Percentiles rank a stretch among this genome's conserved stretches.
Evolutionary conservation across 2,329 filamentous ascomycete species (phyloP).

Genomic region (Lojkania enalia): DNA sequence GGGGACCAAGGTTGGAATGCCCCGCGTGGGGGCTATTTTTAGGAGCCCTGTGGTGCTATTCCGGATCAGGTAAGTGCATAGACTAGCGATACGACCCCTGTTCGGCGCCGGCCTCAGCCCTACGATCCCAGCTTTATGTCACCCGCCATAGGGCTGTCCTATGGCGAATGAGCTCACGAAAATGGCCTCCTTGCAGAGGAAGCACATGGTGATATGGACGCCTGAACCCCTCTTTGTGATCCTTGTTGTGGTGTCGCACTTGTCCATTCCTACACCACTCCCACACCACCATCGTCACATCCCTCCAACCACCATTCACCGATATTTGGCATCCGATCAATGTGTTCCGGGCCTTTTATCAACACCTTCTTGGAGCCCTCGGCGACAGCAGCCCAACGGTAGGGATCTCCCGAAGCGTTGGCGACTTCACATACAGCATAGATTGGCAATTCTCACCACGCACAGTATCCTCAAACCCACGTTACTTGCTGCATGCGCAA

Average conservation of each 20-base stretch:
- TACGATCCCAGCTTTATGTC: constrained; percentile 18
- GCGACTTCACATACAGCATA: not conserved
- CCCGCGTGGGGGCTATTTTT: constrained; percentile 30
- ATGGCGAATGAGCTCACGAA: constrained; percentile 12
- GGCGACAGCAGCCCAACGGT: not conserved
- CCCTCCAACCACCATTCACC: constrained; percentile 15
- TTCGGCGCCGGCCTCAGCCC: constrained; percentile 24
- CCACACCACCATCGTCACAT: not conserved
- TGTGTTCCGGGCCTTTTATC: too few relatives aligned
- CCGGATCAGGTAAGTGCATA: constrained; percentile 15
- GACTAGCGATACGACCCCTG: constrained; percentile 22
- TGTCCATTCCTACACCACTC: constrained; percentile 1
- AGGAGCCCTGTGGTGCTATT: constrained; percentile 18
- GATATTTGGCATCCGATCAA: too few relatives aligned
- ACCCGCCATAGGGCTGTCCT: constrained; percentile 15
- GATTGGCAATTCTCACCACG: not conserved
- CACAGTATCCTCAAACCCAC: too few relatives aligned
- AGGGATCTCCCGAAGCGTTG: not conserved
- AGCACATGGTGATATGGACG: constrained; percentile 14
- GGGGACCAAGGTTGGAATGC: constrained; percentile 2
- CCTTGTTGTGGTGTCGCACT: constrained; percentile 5
- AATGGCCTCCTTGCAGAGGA: constrained; percentile 5
- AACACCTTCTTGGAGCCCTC: too few relatives aligned
- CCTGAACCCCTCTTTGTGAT: constrained; percentile 21
- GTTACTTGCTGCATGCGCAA: too few relatives aligned